Evolutionary conservation across 352 stramenopile species (phyloP), one percentile per base, ranked within the genome.

Genomic region (Globisporangium takayamanum): DNA sequence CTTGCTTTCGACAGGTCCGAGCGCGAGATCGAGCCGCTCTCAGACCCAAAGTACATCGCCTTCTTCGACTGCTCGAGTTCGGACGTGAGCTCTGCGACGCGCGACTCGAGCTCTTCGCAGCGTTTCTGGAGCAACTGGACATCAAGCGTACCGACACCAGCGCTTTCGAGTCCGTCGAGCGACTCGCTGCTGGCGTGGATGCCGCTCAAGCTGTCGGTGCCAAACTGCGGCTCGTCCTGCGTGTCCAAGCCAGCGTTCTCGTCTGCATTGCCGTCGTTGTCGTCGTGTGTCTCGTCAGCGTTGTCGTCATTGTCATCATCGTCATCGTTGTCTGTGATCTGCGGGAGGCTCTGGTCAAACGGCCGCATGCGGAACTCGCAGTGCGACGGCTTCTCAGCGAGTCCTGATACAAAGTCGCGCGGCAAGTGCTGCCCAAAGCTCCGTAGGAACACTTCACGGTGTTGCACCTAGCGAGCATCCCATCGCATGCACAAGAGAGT

Each of bases 281-380:
- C 67, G 64, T 77, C 69, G 18, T 67, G 65, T 6, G 44, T 49
- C 28, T 63, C 55, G 36, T 70, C 70, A 28, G 60, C 55, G 41
- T 72, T 28, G 8, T 67, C 58, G 47, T 66, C 55, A 51, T 36
- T 26, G 26, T 20, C 48, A 1, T 41, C 48, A 51, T 36, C 48
- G 26, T 36, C 48, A 1, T 41, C 48, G 33, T 39, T 5, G 33
- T 39, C 33, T 39, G 33, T 39, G 14, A 37, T 41, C 49, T 39
- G 30, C 22, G 30, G n/a, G 15, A 56, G 36, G 20, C 6, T 49
- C 50, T 81, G 84, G 53, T 95, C 86, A 67, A 91, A 95, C 26
- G 86, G 86, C 15, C 83, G 71, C 84, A 93, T 95, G 8, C 84
- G 79, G 53, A 95, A 92, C 50, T 92, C 84, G 60, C 86, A 95